Evolutionary conservation across 106 monocot species (phyloP).

Genomic region (Posidonia australis): DNA sequence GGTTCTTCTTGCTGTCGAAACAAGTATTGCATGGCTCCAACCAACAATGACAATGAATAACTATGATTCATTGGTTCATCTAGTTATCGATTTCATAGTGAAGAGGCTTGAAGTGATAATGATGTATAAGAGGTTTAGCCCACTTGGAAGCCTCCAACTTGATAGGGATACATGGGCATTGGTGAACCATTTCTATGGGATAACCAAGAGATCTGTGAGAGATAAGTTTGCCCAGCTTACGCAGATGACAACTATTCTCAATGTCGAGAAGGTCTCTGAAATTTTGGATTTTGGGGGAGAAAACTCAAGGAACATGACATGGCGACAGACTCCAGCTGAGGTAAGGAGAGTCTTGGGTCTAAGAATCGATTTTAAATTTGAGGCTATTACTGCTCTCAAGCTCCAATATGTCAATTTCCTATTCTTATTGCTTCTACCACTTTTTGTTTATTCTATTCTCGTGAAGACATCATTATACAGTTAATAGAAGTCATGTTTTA

Average conservation of each 20-base stretch:
- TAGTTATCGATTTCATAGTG: no score
- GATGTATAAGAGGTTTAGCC: slow-evolving; percentile 97
- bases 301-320: slow-evolving; percentile 90
- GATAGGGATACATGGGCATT: slow-evolving; percentile 82
- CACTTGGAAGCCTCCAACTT: slow-evolving; percentile 84
- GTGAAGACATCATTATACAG: background rate
- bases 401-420: slow-evolving; percentile 19
- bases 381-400: slow-evolving; percentile 77
- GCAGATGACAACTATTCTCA: slow-evolving; percentile 80
- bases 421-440: background rate
- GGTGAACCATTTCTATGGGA: slow-evolving; percentile 83
- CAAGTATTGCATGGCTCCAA: slow-evolving; percentile 56
- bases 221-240: slow-evolving; percentile 94
- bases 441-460: background rate
- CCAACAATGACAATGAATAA: no score
- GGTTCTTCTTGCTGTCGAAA: slow-evolving; percentile 61
- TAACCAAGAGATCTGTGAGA: slow-evolving; percentile 81
- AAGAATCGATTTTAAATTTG: slow-evolving; percentile 62
- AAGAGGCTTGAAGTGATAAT: slow-evolving; percentile 89
- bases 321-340: slow-evolving; percentile 88
- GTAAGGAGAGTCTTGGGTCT: slow-evolving; percentile 80
- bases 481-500: no score
- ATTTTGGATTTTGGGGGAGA: slow-evolving; percentile 97
- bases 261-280: slow-evolving; percentile 89
- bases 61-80: no score